Conservation (phyloP, 1,284 basidiomycete species). For the Ganoderma resinaceum region DNA sequence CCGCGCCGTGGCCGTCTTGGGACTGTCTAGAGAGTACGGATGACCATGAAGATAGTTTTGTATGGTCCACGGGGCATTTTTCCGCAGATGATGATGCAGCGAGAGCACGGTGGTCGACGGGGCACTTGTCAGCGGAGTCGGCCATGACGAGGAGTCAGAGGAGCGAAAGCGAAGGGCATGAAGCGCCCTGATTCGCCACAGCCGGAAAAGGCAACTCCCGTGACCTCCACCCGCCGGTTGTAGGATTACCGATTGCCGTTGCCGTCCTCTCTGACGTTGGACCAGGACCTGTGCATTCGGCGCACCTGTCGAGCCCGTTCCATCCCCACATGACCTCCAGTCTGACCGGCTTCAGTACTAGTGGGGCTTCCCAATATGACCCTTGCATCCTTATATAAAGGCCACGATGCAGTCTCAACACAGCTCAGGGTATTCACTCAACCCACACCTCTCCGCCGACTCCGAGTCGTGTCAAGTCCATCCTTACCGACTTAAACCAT, state of each 20-base stretch:
- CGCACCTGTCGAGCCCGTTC: not conserved
- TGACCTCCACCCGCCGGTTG: not conserved
- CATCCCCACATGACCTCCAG: conserved; percentile 1
- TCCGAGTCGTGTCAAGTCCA: not conserved
- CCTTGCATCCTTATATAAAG: not conserved
- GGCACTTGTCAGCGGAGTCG: conserved; percentile 61
- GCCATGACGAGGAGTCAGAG: conserved; percentile 20
- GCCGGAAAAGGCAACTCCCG: not conserved
- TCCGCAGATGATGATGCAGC: conserved; percentile 35
- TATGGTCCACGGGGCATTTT: conserved; percentile 66
- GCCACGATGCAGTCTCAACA: not conserved
- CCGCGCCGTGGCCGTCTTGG: conserved; percentile 31
- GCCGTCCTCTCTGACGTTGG: not conserved
- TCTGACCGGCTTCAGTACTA: not conserved
- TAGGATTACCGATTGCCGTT: not conserved
- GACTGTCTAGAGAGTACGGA: conserved; percentile 44
- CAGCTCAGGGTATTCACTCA: not conserved
- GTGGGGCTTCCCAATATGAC: not conserved
- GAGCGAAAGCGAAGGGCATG: not conserved
- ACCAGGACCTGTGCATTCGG: not conserved
- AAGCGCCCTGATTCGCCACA: not conserved
- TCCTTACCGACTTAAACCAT: conserved; percentile 52
- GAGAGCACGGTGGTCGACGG: conserved; percentile 52
- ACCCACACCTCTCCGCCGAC: not conserved
- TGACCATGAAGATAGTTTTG: conserved; percentile 57